Evolutionary conservation across 2,329 filamentous ascomycete species (phyloP).

Genomic region (Clonostachys sp.): DNA sequence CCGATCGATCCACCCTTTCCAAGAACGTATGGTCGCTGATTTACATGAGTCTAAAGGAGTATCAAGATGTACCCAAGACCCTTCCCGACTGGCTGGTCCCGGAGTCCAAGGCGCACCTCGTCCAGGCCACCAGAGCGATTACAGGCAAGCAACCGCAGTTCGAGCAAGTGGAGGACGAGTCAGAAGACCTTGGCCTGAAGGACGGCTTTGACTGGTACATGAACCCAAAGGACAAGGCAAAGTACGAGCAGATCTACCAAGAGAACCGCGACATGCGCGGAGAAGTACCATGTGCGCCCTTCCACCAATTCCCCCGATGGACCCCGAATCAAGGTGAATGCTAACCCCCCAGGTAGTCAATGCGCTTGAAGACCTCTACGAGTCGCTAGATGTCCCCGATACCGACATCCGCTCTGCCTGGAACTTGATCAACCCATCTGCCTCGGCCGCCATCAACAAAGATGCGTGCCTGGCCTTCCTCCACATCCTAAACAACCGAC

Average conservation of each 20-base stretch:
- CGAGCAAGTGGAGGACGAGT: slow-evolving; percentile 78
- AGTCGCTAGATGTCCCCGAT: slow-evolving; percentile 68
- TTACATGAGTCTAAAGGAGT: slow-evolving; percentile 56
- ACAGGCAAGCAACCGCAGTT: slow-evolving; percentile 77
- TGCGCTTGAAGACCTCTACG: slow-evolving; percentile 78
- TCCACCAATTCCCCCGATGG: not conserved
- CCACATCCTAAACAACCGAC: slow-evolving; percentile 92
- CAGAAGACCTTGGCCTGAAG: slow-evolving; percentile 79
- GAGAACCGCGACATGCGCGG: slow-evolving; percentile 86
- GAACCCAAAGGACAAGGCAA: slow-evolving; percentile 82
- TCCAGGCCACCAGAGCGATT: slow-evolving; percentile 77
- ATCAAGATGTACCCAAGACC: slow-evolving; percentile 76
- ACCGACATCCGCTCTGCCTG: slow-evolving; percentile 86
- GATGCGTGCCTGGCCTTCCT: slow-evolving; percentile 92
- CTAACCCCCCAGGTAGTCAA: slow-evolving; percentile 50
- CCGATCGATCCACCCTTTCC: not conserved
- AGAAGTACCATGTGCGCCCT: slow-evolving; percentile 67
- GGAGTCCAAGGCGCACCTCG: slow-evolving; percentile 87
- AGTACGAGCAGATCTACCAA: slow-evolving; percentile 97
- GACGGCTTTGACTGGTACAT: slow-evolving; percentile 99
- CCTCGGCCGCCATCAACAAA: slow-evolving; percentile 79
- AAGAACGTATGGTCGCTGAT: slow-evolving; percentile 3
- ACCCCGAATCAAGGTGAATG: not conserved
- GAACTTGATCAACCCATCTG: slow-evolving; percentile 95
- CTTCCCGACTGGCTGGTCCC: slow-evolving; percentile 96